Percentiles rank a stretch among this genome's conserved stretches.
Conservation (phyloP, 2,329 filamentous ascomycete species). For the Colletotrichum eleusines region DNA sequence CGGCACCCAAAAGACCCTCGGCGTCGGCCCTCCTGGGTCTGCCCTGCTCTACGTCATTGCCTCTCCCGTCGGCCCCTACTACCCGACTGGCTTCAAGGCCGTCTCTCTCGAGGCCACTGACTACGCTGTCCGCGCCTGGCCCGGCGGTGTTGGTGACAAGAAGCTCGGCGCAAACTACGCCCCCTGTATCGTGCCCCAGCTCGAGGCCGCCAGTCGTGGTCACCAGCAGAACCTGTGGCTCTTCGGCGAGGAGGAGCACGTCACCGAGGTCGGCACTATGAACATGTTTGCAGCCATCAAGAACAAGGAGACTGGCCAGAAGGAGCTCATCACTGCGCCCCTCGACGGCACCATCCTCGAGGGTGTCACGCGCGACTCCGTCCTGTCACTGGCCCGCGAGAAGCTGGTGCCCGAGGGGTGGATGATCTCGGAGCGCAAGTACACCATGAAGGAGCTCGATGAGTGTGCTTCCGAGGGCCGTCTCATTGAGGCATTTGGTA, state of each 20-base stretch:
- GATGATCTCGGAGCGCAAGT: constrained; percentile 89
- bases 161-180: constrained; percentile 99
- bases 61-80: constrained; percentile 96
- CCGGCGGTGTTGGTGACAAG: constrained; percentile 96
- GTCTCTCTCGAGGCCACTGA: constrained; percentile 95
- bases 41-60: constrained; percentile 96
- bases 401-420: constrained; percentile 87
- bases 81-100: constrained; percentile 98
- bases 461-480: constrained; percentile 87
- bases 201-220: constrained; percentile 88
- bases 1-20: constrained; percentile 93
- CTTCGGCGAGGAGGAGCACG: constrained; percentile 93
- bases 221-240: constrained; percentile 99
- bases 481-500: constrained; percentile 91
- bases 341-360: constrained; percentile 97
- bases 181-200: constrained; percentile 97
- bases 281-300: constrained; percentile 92
- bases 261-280: constrained; percentile 99
- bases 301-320: constrained; percentile 88
- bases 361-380: constrained; percentile 92
- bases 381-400: constrained; percentile 88
- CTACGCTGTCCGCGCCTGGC: constrained; percentile 97
- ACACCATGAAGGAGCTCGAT: constrained; percentile 87
- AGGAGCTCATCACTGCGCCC: constrained; percentile 94
- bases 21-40: constrained; percentile 90